phyloP scores from a whole-genome alignment of 2,329 filamentous ascomycete genomes.

The Cladosporium austrohemisphaericum region DNA sequence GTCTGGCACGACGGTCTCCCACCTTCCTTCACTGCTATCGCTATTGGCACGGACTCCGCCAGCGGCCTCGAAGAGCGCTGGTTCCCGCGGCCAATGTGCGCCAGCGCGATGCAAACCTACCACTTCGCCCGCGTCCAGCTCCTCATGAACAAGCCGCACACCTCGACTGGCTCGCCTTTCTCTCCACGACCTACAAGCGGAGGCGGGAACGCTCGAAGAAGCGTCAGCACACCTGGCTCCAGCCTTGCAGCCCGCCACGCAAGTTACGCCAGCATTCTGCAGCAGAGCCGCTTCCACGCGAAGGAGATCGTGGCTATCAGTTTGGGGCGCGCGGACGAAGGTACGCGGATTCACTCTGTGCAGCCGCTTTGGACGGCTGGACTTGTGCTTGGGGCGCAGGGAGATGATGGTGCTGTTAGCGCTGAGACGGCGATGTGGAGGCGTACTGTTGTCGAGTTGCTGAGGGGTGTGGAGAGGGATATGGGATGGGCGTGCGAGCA shows the following conservation, averaged over 20 bases:
- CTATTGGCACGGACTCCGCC: slow-evolving; percentile 37
- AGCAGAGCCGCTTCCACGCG: slow-evolving; percentile 54
- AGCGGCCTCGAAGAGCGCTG: slow-evolving; percentile 51
- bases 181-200: neutral
- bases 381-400: slow-evolving; percentile 52
- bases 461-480: slow-evolving; percentile 59
- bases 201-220: neutral
- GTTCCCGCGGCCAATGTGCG: slow-evolving; percentile 62
- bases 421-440: slow-evolving; percentile 45
- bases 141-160: slow-evolving; percentile 57
- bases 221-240: slow-evolving; percentile 24
- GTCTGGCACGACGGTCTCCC: slow-evolving; percentile 58
- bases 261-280: slow-evolving; percentile 56
- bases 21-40: slow-evolving; percentile 56
- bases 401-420: slow-evolving; percentile 20
- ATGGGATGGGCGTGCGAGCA: slow-evolving; percentile 63
- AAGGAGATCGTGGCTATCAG: slow-evolving; percentile 61
- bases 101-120: slow-evolving; percentile 62
- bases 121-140: slow-evolving; percentile 62
- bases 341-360: slow-evolving; percentile 55
- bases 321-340: slow-evolving; percentile 50
- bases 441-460: slow-evolving; percentile 51
- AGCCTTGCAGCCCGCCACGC: slow-evolving; percentile 54
- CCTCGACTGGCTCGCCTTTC: slow-evolving; percentile 41
- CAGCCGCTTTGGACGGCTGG: slow-evolving; percentile 61